Conservation (phyloP, 2,329 filamentous ascomycete genomes). For the Colletotrichum magnum region DNA sequence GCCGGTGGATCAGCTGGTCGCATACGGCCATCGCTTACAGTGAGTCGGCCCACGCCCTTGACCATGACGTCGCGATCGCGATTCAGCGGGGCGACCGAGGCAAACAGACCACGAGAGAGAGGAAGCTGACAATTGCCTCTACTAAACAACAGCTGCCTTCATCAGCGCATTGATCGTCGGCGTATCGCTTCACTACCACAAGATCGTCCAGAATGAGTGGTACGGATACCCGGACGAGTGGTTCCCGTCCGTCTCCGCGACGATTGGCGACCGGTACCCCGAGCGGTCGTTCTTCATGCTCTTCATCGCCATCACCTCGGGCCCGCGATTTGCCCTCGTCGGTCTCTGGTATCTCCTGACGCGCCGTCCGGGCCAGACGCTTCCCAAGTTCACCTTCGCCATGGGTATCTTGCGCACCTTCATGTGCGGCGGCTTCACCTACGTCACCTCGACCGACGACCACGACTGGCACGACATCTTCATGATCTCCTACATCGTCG, state of each 20-base stretch:
- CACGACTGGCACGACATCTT: conserved; percentile 99
- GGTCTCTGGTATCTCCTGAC: conserved; percentile 94
- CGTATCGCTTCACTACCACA: conserved; percentile 87
- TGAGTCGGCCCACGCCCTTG: conserved; percentile 57
- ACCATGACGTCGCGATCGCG: conserved; percentile 7
- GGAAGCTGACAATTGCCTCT: conserved; percentile 6
- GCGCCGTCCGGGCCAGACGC: conserved; percentile 77
- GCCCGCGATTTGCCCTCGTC: conserved; percentile 91
- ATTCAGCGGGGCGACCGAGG: not conserved
- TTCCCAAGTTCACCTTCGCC: conserved; percentile 85
- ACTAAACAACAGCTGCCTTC: conserved; percentile 77
- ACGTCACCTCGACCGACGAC: conserved; percentile 97
- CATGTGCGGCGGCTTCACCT: conserved; percentile 98
- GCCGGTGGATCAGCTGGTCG: conserved; percentile 89
- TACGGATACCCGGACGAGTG: conserved; percentile 95
- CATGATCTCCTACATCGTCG: conserved; percentile 98
- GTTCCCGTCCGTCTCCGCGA: conserved; percentile 96
- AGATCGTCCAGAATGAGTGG: conserved; percentile 98
- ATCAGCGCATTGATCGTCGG: conserved; percentile 88
- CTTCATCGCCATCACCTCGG: conserved; percentile 96
- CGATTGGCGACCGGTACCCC: conserved; percentile 96
- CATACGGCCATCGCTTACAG: conserved; percentile 89
- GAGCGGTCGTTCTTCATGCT: conserved; percentile 97
- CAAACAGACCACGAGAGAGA: not conserved
- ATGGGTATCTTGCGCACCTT: conserved; percentile 90